Evolutionary conservation across 495 filamentous ascomycete species (phyloP).

Genomic region (Terfezia boudieri): DNA sequence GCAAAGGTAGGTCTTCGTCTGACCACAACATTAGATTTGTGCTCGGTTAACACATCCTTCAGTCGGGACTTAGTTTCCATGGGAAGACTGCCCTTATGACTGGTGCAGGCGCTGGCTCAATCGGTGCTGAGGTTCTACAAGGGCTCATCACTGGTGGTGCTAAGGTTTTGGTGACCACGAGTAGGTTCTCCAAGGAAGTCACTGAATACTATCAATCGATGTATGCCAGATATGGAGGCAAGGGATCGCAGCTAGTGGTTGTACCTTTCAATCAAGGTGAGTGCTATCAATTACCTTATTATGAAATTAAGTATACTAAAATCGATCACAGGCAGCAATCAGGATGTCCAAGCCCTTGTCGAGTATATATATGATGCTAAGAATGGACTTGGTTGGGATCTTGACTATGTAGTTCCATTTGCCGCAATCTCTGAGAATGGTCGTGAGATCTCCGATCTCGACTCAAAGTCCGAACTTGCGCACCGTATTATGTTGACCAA

Average conservation of each 20-base stretch:
- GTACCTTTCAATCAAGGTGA: conserved; percentile 87
- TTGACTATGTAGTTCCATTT: conserved; percentile 91
- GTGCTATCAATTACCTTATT: background rate
- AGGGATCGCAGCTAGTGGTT: conserved; percentile 88
- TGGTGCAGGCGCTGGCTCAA: conserved; percentile 90
- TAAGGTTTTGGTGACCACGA: conserved; percentile 87
- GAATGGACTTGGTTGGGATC: conserved; percentile 90
- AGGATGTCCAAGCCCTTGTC: conserved; percentile 81
- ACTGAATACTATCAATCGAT: conserved; percentile 99
- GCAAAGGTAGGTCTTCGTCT: conserved; percentile 29
- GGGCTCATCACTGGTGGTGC: conserved; percentile 91
- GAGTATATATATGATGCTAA: conserved; percentile 95
- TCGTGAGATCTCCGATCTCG: conserved; percentile 89
- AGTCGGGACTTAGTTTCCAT: conserved; percentile 65
- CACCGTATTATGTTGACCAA: conserved; percentile 99
- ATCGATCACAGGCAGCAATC: conserved; percentile 42
- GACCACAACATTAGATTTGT: no score
- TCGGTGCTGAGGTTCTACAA: conserved; percentile 94
- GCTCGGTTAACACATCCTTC: background rate
- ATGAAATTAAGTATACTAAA: background rate
- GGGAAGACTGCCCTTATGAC: conserved; percentile 97
- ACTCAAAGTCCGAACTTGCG: conserved; percentile 94
- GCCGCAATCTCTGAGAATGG: conserved; percentile 95
- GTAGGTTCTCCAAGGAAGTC: conserved; percentile 85
- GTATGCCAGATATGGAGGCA: conserved; percentile 82